Evolutionary conservation across 108 stramenopile genomes (phyloP).

Genomic region (Cyclotella cryptica): DNA sequence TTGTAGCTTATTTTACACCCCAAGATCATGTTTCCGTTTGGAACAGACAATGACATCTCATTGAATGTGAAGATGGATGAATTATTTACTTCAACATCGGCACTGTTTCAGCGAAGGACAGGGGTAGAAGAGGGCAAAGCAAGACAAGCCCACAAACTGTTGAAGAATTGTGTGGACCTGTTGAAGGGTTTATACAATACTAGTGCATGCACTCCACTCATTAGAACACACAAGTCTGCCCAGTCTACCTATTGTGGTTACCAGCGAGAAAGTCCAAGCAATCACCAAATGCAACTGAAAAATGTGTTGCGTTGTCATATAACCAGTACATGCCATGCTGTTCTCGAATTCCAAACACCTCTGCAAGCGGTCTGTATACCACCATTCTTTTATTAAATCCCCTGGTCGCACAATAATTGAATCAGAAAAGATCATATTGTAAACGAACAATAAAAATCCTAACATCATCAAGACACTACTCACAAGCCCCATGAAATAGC

Average conservation of each 20-base stretch:
- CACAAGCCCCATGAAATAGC: conserved; percentile 6
- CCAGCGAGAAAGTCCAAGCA: conserved; percentile 7
- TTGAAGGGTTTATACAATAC: too few relatives aligned
- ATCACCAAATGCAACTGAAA: background rate
- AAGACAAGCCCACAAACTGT: too few relatives aligned
- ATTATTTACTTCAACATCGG: too few relatives aligned
- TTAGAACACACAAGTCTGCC: too few relatives aligned
- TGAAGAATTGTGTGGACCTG: too few relatives aligned
- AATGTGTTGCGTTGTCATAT: conserved; percentile 2
- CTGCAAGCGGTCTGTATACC: conserved; percentile 7
- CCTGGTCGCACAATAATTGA: background rate
- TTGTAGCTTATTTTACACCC: too few relatives aligned
- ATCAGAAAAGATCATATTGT: background rate
- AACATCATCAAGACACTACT: background rate
- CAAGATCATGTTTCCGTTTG: too few relatives aligned
- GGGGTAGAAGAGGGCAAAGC: too few relatives aligned
- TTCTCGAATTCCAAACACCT: conserved; percentile 10
- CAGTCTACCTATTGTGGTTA: background rate
- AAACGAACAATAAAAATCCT: background rate
- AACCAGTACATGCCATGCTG: conserved; percentile 2
- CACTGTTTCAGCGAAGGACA: too few relatives aligned
- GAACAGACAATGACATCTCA: too few relatives aligned
- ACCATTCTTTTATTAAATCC: conserved; percentile 13
- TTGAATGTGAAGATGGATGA: too few relatives aligned
- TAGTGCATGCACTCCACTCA: too few relatives aligned